Base-by-base conservation (phyloP, 1,284 basidiomycete species). In the Ganoderma multipileum region DNA sequence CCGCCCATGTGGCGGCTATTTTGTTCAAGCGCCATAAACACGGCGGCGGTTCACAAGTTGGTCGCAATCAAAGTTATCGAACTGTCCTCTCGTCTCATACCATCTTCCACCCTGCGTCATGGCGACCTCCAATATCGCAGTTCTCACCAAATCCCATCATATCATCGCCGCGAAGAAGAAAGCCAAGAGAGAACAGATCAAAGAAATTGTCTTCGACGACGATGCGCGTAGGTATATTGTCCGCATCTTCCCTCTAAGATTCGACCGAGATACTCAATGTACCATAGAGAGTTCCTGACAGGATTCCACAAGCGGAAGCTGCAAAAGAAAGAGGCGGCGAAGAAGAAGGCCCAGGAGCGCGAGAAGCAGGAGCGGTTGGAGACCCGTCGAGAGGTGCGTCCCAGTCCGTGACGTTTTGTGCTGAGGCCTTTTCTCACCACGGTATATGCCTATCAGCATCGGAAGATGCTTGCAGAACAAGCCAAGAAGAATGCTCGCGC, bases 261-360 rank as follows among this genome's bases (percentile, higher is more conserved):
- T 39, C 36, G 63, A 23, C 52, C 55, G 44, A 57, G n/a, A 57
- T 41, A 52, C 36, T 20, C 58, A 8, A 42, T 14, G 38, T 14
- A 3, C 4, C 33, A 26, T 76, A 95, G 94, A 75, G 91, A 95
- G 63, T 96, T 91, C 79, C 79, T 96, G 77, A 95, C 94, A 12
- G 94, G 94, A 20, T 96, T 96, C 79, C 91, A 91, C 78, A 95
- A 95, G 80, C 89, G 94, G 72, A 96, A 96, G 77, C 77, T 94
- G 62, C 87, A 87, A 72, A 92, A 91, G 78, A 86, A 89, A 75
- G 90, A 94, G 74, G 88, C 85, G 41, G 89, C 90, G 39, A 89
- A 87, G 74, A 86, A 87, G 74, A 91, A 86, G 77, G 91, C 91
- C 38, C 78, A 83, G 66, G 87, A 92, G 72, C 83, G 88, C 71